phyloP scores from a whole-genome alignment of 306 rosid species.

The Cotoneaster glaucophyllus region DNA sequence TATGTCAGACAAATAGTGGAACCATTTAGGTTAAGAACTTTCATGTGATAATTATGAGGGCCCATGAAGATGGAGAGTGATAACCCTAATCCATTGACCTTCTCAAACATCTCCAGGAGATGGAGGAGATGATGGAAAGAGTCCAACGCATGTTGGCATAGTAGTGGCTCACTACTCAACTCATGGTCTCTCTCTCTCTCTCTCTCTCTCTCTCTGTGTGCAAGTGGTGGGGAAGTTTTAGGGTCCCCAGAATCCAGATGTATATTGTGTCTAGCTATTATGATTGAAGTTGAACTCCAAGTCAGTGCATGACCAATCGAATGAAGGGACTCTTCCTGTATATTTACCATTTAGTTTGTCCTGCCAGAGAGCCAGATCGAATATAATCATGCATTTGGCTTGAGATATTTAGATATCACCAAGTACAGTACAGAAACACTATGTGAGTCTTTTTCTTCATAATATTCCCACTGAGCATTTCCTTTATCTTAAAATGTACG shows the following conservation, averaged over 20 bases:
- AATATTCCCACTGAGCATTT: conserved; percentile 23
- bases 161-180: conserved; percentile 30
- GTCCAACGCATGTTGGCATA: conserved; percentile 3
- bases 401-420: conserved; percentile 3
- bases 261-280: conserved; percentile 20
- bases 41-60: conserved; percentile 37
- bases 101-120: conserved; percentile 10
- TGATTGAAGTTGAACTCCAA: conserved; percentile 26
- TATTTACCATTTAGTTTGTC: conserved; percentile 39
- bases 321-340: conserved; percentile 32
- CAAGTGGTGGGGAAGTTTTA: conserved; percentile 41
- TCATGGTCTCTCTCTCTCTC: no score
- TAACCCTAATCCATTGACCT: conserved; percentile 28
- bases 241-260: conserved; percentile 34
- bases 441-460: conserved; percentile 19
- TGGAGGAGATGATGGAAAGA: not conserved
- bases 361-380: not conserved
- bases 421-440: conserved; percentile 34
- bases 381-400: conserved; percentile 18
- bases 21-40: conserved; percentile 34
- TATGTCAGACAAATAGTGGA: conserved; percentile 20
- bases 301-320: conserved; percentile 33
- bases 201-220: not conserved
- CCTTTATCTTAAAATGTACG: not conserved
- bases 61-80: conserved; percentile 42